These are phyloP conservation scores for Metschnikowia gruessii DNA, from an alignment of 805 yeast species.

Conservation along the genomic window DNA sequence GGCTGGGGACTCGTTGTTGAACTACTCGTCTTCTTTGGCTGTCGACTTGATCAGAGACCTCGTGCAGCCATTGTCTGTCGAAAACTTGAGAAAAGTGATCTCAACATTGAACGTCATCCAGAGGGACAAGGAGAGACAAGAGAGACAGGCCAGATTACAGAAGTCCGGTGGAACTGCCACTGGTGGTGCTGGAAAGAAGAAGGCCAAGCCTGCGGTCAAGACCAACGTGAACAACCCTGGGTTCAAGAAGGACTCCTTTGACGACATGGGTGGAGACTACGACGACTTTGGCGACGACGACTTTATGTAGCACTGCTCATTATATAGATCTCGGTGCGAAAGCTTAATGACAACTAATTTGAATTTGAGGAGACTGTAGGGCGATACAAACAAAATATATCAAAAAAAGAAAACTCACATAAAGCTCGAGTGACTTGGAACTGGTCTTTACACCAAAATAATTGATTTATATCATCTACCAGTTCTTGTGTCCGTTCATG, in stretches of 20 bases:
- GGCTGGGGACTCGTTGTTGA: slow-evolving; percentile 57
- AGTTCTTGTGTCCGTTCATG: neutral
- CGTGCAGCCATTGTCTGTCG: slow-evolving; percentile 75
- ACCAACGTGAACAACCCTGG: slow-evolving; percentile 45
- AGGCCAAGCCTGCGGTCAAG: slow-evolving; percentile 78
- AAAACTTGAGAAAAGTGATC: slow-evolving; percentile 78
- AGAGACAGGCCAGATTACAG: slow-evolving; percentile 81
- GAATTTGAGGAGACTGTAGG: neutral
- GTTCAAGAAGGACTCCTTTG: slow-evolving; percentile 63
- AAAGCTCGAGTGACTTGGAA: too few species aligned
- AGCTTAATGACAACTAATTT: neutral
- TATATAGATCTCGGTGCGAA: neutral
- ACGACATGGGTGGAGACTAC: slow-evolving; percentile 46
- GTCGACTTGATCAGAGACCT: slow-evolving; percentile 84
- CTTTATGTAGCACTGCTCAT: slow-evolving; percentile 54
- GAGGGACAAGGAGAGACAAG: slow-evolving; percentile 85
- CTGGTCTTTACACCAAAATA: too few species aligned
- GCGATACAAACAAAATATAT: neutral
- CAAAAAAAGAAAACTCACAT: neutral
- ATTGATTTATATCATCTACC: too few species aligned
- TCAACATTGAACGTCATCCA: slow-evolving; percentile 78
- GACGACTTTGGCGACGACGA: slow-evolving; percentile 77
- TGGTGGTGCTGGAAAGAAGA: slow-evolving; percentile 94
- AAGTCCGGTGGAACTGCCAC: slow-evolving; percentile 82
- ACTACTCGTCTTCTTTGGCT: slow-evolving; percentile 73